phyloP scores from a whole-genome alignment of 2,329 filamentous ascomycete genomes.

The Orbilia brochopaga region DNA sequence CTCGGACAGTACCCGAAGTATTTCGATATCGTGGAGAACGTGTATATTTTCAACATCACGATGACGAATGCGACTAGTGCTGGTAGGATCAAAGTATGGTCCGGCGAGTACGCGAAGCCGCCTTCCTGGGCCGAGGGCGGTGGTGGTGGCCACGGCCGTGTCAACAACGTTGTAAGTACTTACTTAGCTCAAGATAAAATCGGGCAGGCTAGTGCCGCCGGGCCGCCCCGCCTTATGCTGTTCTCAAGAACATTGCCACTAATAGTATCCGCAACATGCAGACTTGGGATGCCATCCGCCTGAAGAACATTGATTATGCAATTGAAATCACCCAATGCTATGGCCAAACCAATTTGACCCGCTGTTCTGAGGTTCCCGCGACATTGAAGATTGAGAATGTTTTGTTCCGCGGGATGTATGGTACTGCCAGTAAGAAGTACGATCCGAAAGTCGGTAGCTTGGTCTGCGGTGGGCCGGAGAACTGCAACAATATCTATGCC shows the following conservation, averaged over 20 bases:
- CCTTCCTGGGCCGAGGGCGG: slow-evolving; percentile 68
- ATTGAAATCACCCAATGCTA: slow-evolving; percentile 69
- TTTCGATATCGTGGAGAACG: slow-evolving; percentile 71
- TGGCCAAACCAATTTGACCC: slow-evolving; percentile 63
- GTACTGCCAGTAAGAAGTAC: slow-evolving; percentile 62
- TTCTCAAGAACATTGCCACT: slow-evolving; percentile 56
- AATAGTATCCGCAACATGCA: slow-evolving; percentile 58
- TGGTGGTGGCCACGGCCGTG: slow-evolving; percentile 68
- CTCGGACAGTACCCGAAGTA: slow-evolving; percentile 70
- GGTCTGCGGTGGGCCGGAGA: slow-evolving; percentile 60
- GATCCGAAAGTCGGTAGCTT: slow-evolving; percentile 61
- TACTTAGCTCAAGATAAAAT: no score
- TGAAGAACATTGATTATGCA: slow-evolving; percentile 68
- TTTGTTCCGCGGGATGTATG: slow-evolving; percentile 65
- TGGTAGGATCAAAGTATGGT: slow-evolving; percentile 77
- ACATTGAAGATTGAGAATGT: slow-evolving; percentile 58
- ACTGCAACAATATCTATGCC: slow-evolving; percentile 62
- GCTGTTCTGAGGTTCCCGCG: slow-evolving; percentile 59
- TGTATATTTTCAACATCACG: slow-evolving; percentile 69
- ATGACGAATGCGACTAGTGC: slow-evolving; percentile 67
- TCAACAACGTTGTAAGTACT: slow-evolving; percentile 64
- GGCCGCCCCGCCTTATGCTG: no score
- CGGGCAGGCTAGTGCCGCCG: no score
- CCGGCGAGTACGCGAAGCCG: slow-evolving; percentile 62
- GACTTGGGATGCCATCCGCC: slow-evolving; percentile 68